Conservation (phyloP, 768 basidiomycete species). For the Lentinula boryana region DNA sequence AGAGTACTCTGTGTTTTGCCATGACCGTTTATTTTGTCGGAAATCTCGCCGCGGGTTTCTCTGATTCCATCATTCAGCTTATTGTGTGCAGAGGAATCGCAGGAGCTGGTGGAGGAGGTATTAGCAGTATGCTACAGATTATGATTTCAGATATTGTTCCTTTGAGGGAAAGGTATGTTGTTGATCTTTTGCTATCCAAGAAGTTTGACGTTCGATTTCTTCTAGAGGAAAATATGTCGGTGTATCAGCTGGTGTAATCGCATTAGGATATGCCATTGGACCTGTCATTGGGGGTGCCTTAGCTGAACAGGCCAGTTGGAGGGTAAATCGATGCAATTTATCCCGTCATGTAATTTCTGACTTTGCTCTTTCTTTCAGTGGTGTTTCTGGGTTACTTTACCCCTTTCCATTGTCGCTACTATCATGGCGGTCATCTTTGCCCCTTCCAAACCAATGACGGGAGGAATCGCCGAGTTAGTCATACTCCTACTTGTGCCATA, state of each 20-base stretch:
- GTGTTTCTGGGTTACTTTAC: constrained; percentile 73
- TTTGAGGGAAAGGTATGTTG: constrained; percentile 50
- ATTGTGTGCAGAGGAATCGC: constrained; percentile 66
- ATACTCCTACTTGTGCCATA: background rate
- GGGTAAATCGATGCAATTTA: constrained; percentile 26
- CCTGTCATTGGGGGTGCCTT: constrained; percentile 64
- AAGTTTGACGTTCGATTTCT: background rate
- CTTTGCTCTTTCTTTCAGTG: constrained; percentile 31
- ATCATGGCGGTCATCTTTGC: constrained; percentile 56
- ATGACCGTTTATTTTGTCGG: constrained; percentile 62
- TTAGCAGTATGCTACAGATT: constrained; percentile 65
- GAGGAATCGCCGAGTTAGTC: constrained; percentile 43
- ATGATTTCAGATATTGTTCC: constrained; percentile 72
- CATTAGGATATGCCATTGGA: constrained; percentile 59
- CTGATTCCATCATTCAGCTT: constrained; percentile 55
- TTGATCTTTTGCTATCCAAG: too few species aligned
- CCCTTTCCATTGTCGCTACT: constrained; percentile 48
- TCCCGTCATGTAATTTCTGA: background rate
- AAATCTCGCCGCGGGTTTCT: constrained; percentile 58
- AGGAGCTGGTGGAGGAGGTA: constrained; percentile 66
- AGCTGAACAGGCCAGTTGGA: constrained; percentile 57
- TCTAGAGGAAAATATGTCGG: constrained; percentile 72
- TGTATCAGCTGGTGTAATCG: constrained; percentile 52
- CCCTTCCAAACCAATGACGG: constrained; percentile 61
- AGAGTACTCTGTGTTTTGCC: constrained; percentile 43